Evolutionary conservation across 1,284 basidiomycete genomes (phyloP).

Genomic region (Apiotrichum siamense): DNA sequence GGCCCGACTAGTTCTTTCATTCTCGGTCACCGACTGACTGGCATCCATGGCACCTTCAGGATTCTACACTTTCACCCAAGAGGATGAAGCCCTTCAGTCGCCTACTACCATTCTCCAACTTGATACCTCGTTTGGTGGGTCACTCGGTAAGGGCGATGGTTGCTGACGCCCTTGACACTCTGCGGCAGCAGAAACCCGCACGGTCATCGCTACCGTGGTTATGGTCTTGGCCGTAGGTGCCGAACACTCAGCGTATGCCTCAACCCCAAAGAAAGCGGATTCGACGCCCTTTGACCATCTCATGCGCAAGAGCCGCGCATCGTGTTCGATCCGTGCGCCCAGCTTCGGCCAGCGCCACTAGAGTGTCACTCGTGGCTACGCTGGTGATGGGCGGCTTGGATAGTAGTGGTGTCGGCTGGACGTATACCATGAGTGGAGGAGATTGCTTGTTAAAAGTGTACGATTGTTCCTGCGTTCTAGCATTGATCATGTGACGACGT

Average conservation of each 20-base stretch:
- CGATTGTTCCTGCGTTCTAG: background rate
- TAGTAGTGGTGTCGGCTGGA: constrained; percentile 36
- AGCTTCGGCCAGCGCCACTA: constrained; percentile 35
- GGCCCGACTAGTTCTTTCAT: too few relatives aligned
- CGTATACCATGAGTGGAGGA: constrained; percentile 39
- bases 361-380: constrained; percentile 30
- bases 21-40: too few relatives aligned
- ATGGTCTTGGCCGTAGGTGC: constrained; percentile 39
- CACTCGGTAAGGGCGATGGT: too few relatives aligned
- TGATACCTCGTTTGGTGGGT: constrained; percentile 5
- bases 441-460: background rate
- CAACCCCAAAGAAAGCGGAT: constrained; percentile 46
- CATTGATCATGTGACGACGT: background rate
- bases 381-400: constrained; percentile 43
- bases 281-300: constrained; percentile 40
- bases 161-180: background rate
- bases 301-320: constrained; percentile 20
- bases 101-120: background rate
- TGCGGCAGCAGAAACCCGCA: constrained; percentile 42
- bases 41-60: too few relatives aligned
- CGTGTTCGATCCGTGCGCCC: background rate
- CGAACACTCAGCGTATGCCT: constrained; percentile 42
- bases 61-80: too few relatives aligned
- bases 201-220: constrained; percentile 43
- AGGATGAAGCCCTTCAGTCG: too few relatives aligned